Percentiles rank a stretch among this genome's conserved stretches.
These are phyloP conservation scores for Conticribra weissflogii DNA, from an alignment of 108 stramenopile species.

Conservation along the genomic window DNA sequence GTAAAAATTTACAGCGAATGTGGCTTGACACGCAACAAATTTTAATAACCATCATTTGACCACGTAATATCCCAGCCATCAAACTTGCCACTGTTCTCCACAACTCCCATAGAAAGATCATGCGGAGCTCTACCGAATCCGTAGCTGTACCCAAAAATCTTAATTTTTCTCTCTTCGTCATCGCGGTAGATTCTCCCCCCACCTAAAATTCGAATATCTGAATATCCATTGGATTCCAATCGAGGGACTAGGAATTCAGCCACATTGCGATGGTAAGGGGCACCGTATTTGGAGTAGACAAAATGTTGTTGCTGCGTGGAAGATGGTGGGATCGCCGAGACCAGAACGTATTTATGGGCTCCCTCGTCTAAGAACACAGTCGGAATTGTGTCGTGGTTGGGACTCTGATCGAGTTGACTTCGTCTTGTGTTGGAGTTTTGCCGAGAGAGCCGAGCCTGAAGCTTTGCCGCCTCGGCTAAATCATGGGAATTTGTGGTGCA, in stretches of 20 bases:
- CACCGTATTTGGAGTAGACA: constrained; percentile 64
- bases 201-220: constrained; percentile 66
- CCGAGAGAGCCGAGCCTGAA: constrained; percentile 54
- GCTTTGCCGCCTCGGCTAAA: constrained; percentile 62
- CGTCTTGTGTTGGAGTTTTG: not conserved
- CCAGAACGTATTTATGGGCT: constrained; percentile 81
- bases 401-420: constrained; percentile 3
- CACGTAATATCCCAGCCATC: constrained; percentile 59
- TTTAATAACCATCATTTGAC: constrained; percentile 78
- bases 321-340: constrained; percentile 54
- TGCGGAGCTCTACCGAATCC: constrained; percentile 86
- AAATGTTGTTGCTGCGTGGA: constrained; percentile 42
- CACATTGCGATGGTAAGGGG: constrained; percentile 78
- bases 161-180: constrained; percentile 50
- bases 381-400: constrained; percentile 36
- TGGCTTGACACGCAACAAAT: not conserved
- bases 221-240: constrained; percentile 62
- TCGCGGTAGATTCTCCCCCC: constrained; percentile 75
- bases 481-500: constrained; percentile 81
- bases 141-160: constrained; percentile 81
- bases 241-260: constrained; percentile 72
- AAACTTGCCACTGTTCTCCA: constrained; percentile 60
- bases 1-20: too few species aligned
- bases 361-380: constrained; percentile 76
- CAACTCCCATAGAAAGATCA: constrained; percentile 54